Conservation (phyloP, 805 yeast species). For the Metschnikowia baotianmanensis region DNA sequence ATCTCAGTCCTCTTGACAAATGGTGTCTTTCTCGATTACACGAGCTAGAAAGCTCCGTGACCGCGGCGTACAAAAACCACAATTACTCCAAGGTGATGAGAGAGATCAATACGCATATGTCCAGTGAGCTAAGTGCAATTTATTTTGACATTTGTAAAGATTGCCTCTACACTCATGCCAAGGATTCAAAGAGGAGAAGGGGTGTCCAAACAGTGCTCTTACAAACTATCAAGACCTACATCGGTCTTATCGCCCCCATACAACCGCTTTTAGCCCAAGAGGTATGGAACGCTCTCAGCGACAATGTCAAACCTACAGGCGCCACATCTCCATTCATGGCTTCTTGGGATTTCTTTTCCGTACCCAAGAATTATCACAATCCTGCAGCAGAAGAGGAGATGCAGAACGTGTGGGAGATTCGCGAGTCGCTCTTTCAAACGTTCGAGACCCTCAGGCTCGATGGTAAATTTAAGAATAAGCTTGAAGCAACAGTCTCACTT, state of each 20-base stretch:
- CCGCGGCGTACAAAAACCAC: conserved; percentile 49
- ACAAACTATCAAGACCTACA: conserved; percentile 57
- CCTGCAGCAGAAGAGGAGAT: conserved; percentile 43
- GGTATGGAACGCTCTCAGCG: conserved; percentile 61
- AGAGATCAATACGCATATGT: conserved; percentile 67
- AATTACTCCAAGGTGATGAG: conserved; percentile 72
- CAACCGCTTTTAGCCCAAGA: conserved; percentile 86
- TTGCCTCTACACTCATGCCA: conserved; percentile 68
- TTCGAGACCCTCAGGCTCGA: conserved; percentile 57
- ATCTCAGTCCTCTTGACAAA: conserved; percentile 51
- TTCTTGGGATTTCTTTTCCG: conserved; percentile 22
- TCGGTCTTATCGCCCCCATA: conserved; percentile 74
- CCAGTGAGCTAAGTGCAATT: conserved; percentile 70
- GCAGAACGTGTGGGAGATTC: conserved; percentile 43
- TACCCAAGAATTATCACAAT: conserved; percentile 36
- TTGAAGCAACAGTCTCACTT: conserved; percentile 51
- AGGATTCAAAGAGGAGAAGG: conserved; percentile 48
- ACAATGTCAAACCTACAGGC: conserved; percentile 10
- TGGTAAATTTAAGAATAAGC: conserved; percentile 53
- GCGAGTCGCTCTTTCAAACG: conserved; percentile 47
- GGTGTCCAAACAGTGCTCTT: conserved; percentile 65
- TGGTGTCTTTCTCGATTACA: conserved; percentile 57
- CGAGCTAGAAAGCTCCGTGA: conserved; percentile 41
- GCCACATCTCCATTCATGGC: conserved; percentile 17
- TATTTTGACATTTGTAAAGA: conserved; percentile 90